Base-by-base conservation (phyloP, 2,329 filamentous ascomycete species). In the Phialocephala sp. region DNA sequence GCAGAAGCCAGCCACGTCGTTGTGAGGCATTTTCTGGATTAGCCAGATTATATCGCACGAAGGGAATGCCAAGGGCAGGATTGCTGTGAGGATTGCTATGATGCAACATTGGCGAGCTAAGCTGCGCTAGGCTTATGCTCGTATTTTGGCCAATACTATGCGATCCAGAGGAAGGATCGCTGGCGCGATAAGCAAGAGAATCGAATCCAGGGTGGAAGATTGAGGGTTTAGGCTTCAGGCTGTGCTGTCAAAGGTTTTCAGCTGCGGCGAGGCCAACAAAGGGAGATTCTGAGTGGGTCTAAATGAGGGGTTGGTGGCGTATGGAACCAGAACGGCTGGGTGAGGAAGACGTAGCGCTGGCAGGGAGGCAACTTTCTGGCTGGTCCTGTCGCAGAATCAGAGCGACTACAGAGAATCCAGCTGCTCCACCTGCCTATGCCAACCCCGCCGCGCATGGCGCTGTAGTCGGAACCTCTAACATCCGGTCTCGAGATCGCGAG, bases 181-280 rank as follows among this genome's bases (percentile, higher is more conserved):
- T 43, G 43, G 66, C 50, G 60, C 57, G 47, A 64, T 14, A 66
- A 35, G 64, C 27, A 66, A 62, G 55, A 69, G 62, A 9, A 71
- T 71, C 60, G 59, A 70, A 63, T 66, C 54, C 20, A 70, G 52
- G 69, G 66, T 61, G 45, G 65, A n/a, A 68, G 59, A 72, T 72
- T 60, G 59, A 69, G 70, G 62, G 59, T 69, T 69, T 24, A 62
- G 50, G 60, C 60, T 68, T 66, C 18, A 69, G 41, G 50, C 47
- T 57, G 24, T 66, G 36, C 41, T 45, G 37, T 64, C 14, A n/a
- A 66, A 64, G 61, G 56, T 47, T 68, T 66, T 67, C 43, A 69
- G 65, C 59, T 69, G 35, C 20, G 36, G 65, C 63, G 43, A 22
- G 50, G 27, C 6, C 27, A 6, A 32, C 6, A 3, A 32, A 32